Conservation (phyloP, 805 yeast species). For the Candida silvicultrix region DNA sequence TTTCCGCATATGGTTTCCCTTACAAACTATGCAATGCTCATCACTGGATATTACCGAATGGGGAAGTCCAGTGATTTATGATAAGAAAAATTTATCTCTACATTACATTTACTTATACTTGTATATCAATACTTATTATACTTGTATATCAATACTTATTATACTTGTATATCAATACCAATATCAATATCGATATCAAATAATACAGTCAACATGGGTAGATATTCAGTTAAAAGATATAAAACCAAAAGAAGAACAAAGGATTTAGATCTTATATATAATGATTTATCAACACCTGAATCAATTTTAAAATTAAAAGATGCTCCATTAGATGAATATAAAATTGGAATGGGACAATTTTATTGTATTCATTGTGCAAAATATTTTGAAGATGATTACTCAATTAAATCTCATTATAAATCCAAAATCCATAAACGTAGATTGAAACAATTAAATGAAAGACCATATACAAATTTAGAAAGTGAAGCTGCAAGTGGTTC, state of each 20-base stretch:
- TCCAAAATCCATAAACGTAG: slow-evolving; percentile 84
- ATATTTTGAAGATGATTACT: slow-evolving; percentile 74
- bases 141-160: too few species aligned
- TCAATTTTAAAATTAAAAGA: slow-evolving; percentile 61
- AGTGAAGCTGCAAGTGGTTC: slow-evolving; percentile 88
- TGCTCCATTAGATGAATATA: slow-evolving; percentile 83
- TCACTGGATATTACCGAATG: background rate
- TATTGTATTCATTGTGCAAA: slow-evolving; percentile 94
- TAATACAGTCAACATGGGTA: slow-evolving; percentile 69
- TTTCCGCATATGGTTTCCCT: background rate
- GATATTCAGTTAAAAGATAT: slow-evolving; percentile 79
- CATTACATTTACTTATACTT: too few species aligned
- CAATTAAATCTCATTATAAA: slow-evolving; percentile 66
- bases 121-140: too few species aligned
- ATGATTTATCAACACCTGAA: slow-evolving; percentile 62
- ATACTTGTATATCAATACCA: too few species aligned
- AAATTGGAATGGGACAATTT: slow-evolving; percentile 92
- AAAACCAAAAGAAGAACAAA: slow-evolving; percentile 85
- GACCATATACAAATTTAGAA: slow-evolving; percentile 84
- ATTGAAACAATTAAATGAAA: slow-evolving; percentile 63
- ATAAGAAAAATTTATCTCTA: background rate
- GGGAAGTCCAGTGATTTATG: slow-evolving; percentile 1
- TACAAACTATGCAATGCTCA: too few species aligned
- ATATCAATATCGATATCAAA: too few species aligned
- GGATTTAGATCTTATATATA: slow-evolving; percentile 77